Evolutionary conservation across 106 monocot species (phyloP).

Genomic region (Dendrobium officinale): DNA sequence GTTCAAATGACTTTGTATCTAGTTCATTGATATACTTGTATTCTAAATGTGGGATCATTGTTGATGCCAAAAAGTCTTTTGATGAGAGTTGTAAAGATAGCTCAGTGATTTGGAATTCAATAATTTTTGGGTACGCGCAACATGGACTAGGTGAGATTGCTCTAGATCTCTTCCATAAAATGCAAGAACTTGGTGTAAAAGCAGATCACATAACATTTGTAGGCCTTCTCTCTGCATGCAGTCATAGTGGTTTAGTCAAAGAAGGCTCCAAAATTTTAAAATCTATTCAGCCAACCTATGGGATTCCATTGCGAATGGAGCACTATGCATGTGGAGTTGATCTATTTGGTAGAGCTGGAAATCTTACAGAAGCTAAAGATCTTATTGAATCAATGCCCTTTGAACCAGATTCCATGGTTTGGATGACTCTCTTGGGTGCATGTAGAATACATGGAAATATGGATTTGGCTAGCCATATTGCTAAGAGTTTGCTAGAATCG

Average conservation of each 20-base stretch:
- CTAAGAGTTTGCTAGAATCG: constrained; percentile 26
- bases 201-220: constrained; percentile 84
- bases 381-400: constrained; percentile 69
- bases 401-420: constrained; percentile 62
- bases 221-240: constrained; percentile 67
- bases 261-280: constrained; percentile 37
- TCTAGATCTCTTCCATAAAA: constrained; percentile 45
- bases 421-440: constrained; percentile 66
- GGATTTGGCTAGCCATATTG: constrained; percentile 43
- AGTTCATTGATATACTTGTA: constrained; percentile 82
- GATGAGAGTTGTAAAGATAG: constrained; percentile 38
- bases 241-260: constrained; percentile 67
- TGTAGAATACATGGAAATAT: constrained; percentile 68
- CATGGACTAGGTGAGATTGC: constrained; percentile 52
- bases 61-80: constrained; percentile 48
- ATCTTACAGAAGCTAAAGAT: constrained; percentile 37
- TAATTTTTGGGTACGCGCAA: constrained; percentile 68
- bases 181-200: constrained; percentile 39
- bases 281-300: constrained; percentile 38
- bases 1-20: constrained; percentile 51
- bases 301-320: constrained; percentile 60
- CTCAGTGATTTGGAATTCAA: constrained; percentile 73
- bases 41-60: constrained; percentile 61
- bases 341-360: constrained; percentile 69
- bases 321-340: constrained; percentile 91